Conservation (phyloP, 1,284 basidiomycete genomes). For the Amylostereum areolatum region DNA sequence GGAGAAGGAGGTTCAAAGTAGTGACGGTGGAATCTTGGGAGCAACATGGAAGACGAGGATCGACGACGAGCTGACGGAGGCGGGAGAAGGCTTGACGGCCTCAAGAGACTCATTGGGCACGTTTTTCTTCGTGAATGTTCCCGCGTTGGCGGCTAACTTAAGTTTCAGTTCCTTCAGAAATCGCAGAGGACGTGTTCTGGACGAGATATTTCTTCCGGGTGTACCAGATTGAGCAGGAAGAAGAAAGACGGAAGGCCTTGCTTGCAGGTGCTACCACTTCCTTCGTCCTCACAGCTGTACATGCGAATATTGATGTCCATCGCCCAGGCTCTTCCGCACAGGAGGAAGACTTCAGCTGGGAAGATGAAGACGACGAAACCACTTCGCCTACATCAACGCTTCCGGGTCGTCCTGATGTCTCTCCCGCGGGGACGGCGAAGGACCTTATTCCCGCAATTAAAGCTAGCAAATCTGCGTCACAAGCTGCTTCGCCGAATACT, state of each 20-base stretch:
- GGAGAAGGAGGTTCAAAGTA: constrained; percentile 39
- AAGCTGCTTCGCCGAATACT: constrained; percentile 29
- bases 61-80: constrained; percentile 43
- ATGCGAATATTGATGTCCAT: constrained; percentile 3
- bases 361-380: constrained; percentile 66
- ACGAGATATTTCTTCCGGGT: constrained; percentile 88
- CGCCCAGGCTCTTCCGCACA: constrained; percentile 45
- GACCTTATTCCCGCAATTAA: constrained; percentile 12
- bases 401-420: constrained; percentile 1
- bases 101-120: constrained; percentile 60
- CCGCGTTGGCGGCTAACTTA: neutral
- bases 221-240: constrained; percentile 80
- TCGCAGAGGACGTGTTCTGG: constrained; percentile 80
- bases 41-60: constrained; percentile 50
- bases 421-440: constrained; percentile 11
- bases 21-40: constrained; percentile 53
- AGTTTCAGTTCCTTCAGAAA: constrained; percentile 59
- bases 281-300: constrained; percentile 3
- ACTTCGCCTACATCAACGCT: constrained; percentile 24
- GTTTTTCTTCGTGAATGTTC: constrained; percentile 17
- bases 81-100: constrained; percentile 53
- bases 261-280: constrained; percentile 52
- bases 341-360: constrained; percentile 80
- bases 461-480: constrained; percentile 21
- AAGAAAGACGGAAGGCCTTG: constrained; percentile 75